Evolutionary conservation across 169 alveolate genomes (phyloP), one percentile per base, ranked within the genome.

Genomic region (Eimeria brunetti): DNA sequence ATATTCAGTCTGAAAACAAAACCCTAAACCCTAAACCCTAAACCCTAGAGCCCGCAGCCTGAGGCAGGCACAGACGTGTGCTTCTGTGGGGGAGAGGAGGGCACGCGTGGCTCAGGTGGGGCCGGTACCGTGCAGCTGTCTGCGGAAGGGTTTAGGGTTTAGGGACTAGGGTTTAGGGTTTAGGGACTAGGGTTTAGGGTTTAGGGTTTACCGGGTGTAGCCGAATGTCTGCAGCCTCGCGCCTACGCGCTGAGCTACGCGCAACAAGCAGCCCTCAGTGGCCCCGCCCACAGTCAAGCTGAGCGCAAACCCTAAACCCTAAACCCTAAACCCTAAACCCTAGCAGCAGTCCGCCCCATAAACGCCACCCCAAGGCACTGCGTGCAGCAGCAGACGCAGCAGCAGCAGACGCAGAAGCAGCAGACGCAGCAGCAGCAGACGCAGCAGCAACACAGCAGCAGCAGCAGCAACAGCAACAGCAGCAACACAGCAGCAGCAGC

Each of bases 251-350:
- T 78, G 88, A 27, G 88, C 88, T 16, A 49, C 14, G 24, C 88
- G 88, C 38, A 78, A 41, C 67, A 46, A 4, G 62, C 88, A 78
- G 67, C 88, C 64, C 67, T 78, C 88, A 22, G 88, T 78, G 88
- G 44, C 64, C 67, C 88, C 88, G 44, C 88, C 88, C 58, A 78
- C 88, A 41, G 88, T 78, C 67, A 78, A 49, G 64, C 88, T 78
- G 64, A 78, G 1, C 22, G 60, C 62, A 75, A 36, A 75, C 80
- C 51, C 24, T 38, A 71, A 71, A 71, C 83, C 83, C 83, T 71
- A 71, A 71, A 71, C 83, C 83, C 83, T 71, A 71, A 71, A 71
- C 83, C 83, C 83, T 71, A 71, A 71, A 71, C 83, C 83, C 83
- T 71, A 71, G 33, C n/a, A 49, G 53, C 83, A 33, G 33, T 30